phyloP scores from a whole-genome alignment of 345 rosid species.

The Bruguiera parviflora region DNA sequence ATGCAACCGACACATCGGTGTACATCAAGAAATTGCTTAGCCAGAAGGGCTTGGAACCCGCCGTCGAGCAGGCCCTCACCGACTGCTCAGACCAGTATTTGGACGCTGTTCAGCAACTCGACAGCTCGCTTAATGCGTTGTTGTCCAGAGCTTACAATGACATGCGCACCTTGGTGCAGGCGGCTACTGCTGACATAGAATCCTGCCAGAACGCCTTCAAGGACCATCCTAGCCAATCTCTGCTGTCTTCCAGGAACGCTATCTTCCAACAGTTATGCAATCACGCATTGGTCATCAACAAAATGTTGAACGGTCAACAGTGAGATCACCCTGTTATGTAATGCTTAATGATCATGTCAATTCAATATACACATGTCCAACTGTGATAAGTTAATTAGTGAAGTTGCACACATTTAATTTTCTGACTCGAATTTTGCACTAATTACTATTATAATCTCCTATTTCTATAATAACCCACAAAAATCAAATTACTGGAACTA shows the following conservation, averaged over 20 bases:
- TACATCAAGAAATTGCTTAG: constrained; percentile 31
- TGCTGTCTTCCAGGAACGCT: constrained; percentile 34
- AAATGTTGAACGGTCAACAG: too few species aligned
- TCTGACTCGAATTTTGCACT: too few species aligned
- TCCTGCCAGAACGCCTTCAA: constrained; percentile 39
- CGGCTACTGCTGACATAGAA: constrained; percentile 40
- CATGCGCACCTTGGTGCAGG: constrained; percentile 38
- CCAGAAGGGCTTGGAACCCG: constrained; percentile 34
- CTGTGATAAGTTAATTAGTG: too few species aligned
- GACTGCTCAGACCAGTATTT: constrained; percentile 55
- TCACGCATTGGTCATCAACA: constrained; percentile 30
- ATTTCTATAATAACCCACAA: too few species aligned
- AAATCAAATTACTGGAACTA: too few species aligned
- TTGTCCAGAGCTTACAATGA: constrained; percentile 33
- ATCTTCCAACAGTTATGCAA: constrained; percentile 41
- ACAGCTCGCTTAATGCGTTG: constrained; percentile 51
- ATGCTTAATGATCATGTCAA: too few species aligned
- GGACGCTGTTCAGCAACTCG: constrained; percentile 60
- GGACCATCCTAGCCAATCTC: constrained; percentile 15
- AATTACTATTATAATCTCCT: too few species aligned
- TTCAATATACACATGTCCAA: too few species aligned
- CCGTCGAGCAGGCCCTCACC: constrained; percentile 45
- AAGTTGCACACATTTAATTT: too few species aligned
- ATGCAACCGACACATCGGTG: constrained; percentile 41
- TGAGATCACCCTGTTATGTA: too few species aligned